These are phyloP conservation scores for Hura crepitans DNA, from an alignment of 441 rosid genomes.

Conservation along the genomic window DNA sequence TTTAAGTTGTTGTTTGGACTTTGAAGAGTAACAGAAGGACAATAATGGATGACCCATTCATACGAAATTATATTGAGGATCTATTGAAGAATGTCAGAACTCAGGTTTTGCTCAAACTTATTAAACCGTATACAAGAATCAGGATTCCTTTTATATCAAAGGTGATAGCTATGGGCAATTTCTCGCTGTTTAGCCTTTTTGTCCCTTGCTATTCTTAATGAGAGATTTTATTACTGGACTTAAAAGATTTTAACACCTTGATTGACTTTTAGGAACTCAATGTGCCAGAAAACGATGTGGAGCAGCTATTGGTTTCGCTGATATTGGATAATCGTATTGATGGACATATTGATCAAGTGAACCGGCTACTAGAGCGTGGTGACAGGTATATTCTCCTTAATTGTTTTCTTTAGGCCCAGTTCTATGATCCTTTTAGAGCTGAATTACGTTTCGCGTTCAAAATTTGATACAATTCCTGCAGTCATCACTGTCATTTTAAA, in stretches of 20 bases:
- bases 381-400: conserved; percentile 49
- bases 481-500: not conserved
- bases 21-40: conserved; percentile 85
- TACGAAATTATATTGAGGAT: conserved; percentile 95
- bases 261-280: conserved; percentile 64
- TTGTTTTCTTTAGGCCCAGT: not conserved
- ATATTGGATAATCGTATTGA: conserved; percentile 90
- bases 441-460: not conserved
- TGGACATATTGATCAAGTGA: conserved; percentile 97
- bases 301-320: conserved; percentile 79
- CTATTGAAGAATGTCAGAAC: conserved; percentile 94
- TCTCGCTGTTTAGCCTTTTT: not conserved
- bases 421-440: not conserved
- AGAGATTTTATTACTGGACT: conserved; percentile 9
- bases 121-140: conserved; percentile 91
- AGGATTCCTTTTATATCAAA: conserved; percentile 92
- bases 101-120: conserved; percentile 94
- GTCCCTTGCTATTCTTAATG: not conserved
- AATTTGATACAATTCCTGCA: not conserved
- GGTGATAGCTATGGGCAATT: conserved; percentile 31
- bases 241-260: conserved; percentile 8
- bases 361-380: conserved; percentile 82
- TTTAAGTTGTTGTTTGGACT: conserved; percentile 18
- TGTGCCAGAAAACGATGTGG: conserved; percentile 94
- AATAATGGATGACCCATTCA: conserved; percentile 96